A percentile compares a stretch with the other conserved stretches of the same genome.
These are phyloP conservation scores for Cantharellus cinnabarinus DNA, from an alignment of 768 basidiomycete species.

Conservation along the genomic window DNA sequence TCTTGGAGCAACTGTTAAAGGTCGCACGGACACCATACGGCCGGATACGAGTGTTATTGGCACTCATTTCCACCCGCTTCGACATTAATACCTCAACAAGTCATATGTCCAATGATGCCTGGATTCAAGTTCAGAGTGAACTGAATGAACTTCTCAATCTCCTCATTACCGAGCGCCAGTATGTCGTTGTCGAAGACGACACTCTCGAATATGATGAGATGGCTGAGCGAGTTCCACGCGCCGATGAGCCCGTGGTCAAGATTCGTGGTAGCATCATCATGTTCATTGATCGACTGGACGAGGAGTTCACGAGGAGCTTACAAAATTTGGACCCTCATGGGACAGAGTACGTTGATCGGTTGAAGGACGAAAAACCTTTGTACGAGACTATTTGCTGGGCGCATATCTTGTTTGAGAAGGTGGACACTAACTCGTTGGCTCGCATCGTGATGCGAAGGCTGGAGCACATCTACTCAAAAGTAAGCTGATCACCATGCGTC, in stretches of 20 bases:
- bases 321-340: conserved; percentile 99
- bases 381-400: conserved; percentile 88
- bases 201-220: conserved; percentile 86
- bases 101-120: conserved; percentile 84
- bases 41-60: conserved; percentile 80
- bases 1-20: conserved; percentile 68
- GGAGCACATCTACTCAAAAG: conserved; percentile 98
- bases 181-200: conserved; percentile 61
- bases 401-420: conserved; percentile 49
- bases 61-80: conserved; percentile 84
- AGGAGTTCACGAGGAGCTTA: conserved; percentile 91
- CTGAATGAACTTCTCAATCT: conserved; percentile 74
- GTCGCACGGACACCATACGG: conserved; percentile 80
- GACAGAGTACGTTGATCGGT: conserved; percentile 91
- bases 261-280: conserved; percentile 93
- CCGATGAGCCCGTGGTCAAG: conserved; percentile 43
- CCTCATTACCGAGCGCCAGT: conserved; percentile 36
- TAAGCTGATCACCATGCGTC: conserved; percentile 16
- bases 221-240: conserved; percentile 53
- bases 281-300: conserved; percentile 88
- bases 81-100: conserved; percentile 85
- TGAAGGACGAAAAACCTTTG: conserved; percentile 88
- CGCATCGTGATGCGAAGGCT: conserved; percentile 86
- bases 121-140: conserved; percentile 72
- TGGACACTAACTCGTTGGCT: conserved; percentile 35